Evolutionary conservation across 2,329 filamentous ascomycete species (phyloP), one percentile per base, ranked within the genome.

Genomic region (Hysterium pulicare): DNA sequence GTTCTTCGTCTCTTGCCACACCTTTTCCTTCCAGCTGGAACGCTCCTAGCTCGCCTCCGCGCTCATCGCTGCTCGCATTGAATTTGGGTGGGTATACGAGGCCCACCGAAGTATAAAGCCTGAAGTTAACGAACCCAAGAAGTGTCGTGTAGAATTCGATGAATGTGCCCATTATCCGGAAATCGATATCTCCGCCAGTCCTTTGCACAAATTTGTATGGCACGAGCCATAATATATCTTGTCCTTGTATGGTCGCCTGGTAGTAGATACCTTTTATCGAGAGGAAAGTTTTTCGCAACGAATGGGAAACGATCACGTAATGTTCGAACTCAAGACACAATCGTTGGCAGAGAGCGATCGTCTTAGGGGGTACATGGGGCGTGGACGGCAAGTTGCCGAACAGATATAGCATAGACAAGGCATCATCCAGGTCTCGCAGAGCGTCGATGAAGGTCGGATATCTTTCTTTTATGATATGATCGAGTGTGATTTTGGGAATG

Each of bases 191-290:
- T 44, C 86, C 88, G 31, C 93, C 87, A 11, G 95, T 84, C 55
- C 87, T 79, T 75, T 98, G 93, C 62, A 97, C 95, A 71, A 98
- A 98, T 68, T 89, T 89, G 75, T 98, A 98, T 1, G 93, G 93
- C 9, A 96, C 91, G 30, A 98, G 77, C 93, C 93, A 98, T 53
- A 97, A 76, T 38, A 98, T 86, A 61, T 97, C 91, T 72, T 98
- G 90, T 37, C 93, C 93, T 68, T 96, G 89, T 48, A 98, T 94
- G 39, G 85, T 96, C 19, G 91, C 93, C 72, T 97, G 91, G 71
- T 97, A 98, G 75, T 98, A 98, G 61, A 98, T 97, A 48, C 93
- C 93, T 77, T 98, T 98, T 72, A 98, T 97, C 2, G 90, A 95
- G 52, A 98, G 73, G 74, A 98, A 98, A 0, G 90, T 95, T 74